A percentile compares a stretch with the other conserved stretches of the same genome.
Conservation (phyloP, 768 basidiomycete genomes). For the Lactarius tabidus region DNA sequence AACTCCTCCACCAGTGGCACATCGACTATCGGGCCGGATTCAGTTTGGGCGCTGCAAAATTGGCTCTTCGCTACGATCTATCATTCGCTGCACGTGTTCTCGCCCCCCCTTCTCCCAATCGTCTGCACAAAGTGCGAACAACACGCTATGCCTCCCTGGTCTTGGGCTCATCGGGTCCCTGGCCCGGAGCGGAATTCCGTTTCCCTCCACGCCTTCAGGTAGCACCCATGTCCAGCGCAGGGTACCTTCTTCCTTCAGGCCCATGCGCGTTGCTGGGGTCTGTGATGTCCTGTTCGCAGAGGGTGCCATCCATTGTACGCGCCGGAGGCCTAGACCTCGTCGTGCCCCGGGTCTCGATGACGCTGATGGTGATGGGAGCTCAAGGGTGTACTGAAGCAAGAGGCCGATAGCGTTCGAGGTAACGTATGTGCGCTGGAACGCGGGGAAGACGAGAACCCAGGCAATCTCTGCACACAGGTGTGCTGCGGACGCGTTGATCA, state of each 20-base stretch:
- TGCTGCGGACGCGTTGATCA: no score
- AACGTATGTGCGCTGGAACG: no score
- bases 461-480: no score
- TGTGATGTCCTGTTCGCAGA: conserved; percentile 37
- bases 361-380: no score
- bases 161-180: conserved; percentile 31
- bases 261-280: conserved; percentile 41
- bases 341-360: conserved; percentile 8
- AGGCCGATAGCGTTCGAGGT: no score
- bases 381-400: no score
- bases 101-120: conserved; percentile 49
- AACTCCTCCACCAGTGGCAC: no score
- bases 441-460: no score
- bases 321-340: conserved; percentile 40
- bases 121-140: conserved; percentile 55
- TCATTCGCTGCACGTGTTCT: conserved; percentile 35
- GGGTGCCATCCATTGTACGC: conserved; percentile 43
- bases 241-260: conserved; percentile 43
- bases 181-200: conserved; percentile 20
- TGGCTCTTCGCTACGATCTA: conserved; percentile 21
- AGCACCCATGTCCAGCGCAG: conserved; percentile 40
- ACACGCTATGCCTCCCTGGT: conserved; percentile 44
- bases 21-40: no score
- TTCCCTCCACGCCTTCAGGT: conserved; percentile 4
- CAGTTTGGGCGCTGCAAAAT: no score